Conservation (phyloP, 2,329 filamentous ascomycete species). For the Trichoderma semiorbis region DNA sequence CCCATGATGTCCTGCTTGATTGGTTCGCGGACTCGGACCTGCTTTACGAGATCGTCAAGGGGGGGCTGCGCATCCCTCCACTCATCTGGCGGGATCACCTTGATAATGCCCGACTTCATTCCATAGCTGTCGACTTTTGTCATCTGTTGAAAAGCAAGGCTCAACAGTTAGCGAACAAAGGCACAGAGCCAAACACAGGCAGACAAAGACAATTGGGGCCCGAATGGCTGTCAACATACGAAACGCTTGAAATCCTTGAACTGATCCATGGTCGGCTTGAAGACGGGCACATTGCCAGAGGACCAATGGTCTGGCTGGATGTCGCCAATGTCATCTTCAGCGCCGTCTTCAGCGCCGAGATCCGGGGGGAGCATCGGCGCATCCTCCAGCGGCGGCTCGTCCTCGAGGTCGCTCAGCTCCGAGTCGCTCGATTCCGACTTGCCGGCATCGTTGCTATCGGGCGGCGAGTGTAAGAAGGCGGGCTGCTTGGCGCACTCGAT, state of each 20-base stretch:
- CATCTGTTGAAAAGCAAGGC: conserved; percentile 45
- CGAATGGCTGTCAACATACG: conserved; percentile 48
- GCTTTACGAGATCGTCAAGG: conserved; percentile 83
- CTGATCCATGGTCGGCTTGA: conserved; percentile 92
- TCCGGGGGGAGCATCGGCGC: conserved; percentile 24
- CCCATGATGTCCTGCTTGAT: conserved; percentile 99
- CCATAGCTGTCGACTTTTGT: conserved; percentile 87
- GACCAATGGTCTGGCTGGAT: conserved; percentile 85
- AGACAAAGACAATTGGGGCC: not conserved
- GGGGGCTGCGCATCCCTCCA: conserved; percentile 80
- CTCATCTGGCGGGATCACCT: conserved; percentile 89
- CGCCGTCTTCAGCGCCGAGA: conserved; percentile 38
- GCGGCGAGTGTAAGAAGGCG: conserved; percentile 58
- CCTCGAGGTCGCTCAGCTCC: conserved; percentile 64
- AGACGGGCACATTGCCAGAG: conserved; percentile 88
- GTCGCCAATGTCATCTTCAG: conserved; percentile 69
- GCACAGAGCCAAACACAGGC: not conserved
- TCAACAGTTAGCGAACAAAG: conserved; percentile 27
- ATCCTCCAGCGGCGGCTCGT: conserved; percentile 44
- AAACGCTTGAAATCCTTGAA: conserved; percentile 92
- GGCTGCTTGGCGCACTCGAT: conserved; percentile 38
- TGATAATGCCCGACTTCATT: conserved; percentile 96
- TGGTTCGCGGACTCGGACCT: conserved; percentile 89
- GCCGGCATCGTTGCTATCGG: conserved; percentile 59
- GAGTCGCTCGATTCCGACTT: conserved; percentile 61